Conservation (phyloP, 1,284 basidiomycete genomes). For the Schizophyllum amplum region DNA sequence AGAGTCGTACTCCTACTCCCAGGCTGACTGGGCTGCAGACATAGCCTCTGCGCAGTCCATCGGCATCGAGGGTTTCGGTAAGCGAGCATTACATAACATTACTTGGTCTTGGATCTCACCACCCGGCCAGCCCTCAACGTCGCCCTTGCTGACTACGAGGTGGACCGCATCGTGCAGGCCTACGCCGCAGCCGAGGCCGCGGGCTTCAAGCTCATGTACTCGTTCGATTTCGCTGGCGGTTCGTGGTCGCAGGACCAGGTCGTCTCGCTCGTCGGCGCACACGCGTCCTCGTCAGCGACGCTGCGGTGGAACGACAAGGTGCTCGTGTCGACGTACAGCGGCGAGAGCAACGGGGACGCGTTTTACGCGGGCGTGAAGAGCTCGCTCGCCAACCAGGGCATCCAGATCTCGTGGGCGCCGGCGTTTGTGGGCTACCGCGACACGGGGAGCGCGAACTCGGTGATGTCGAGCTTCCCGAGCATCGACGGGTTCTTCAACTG, state of each 20-base stretch:
- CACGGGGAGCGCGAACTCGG: constrained; percentile 14
- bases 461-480: constrained; percentile 20
- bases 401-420: constrained; percentile 22
- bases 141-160: constrained; percentile 19
- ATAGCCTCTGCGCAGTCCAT: constrained; percentile 19
- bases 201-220: constrained; percentile 25
- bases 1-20: constrained; percentile 20
- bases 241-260: constrained; percentile 19
- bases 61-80: constrained; percentile 22
- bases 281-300: constrained; percentile 18
- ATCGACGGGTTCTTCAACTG: constrained; percentile 30
- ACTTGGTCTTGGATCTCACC: too few relatives aligned
- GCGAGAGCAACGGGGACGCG: constrained; percentile 18
- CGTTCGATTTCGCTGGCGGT: constrained; percentile 22
- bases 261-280: constrained; percentile 13
- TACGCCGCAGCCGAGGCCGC: constrained; percentile 21
- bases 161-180: constrained; percentile 20
- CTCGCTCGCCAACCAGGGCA: constrained; percentile 17
- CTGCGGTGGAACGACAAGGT: constrained; percentile 21
- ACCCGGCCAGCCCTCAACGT: constrained; percentile 14
- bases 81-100: too few relatives aligned
- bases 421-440: constrained; percentile 25
- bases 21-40: constrained; percentile 20
- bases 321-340: constrained; percentile 24
- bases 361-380: constrained; percentile 24